A percentile compares a stretch with the other conserved stretches of the same genome.
Evolutionary conservation across 306 rosid species (phyloP).

Genomic region (Sophora flavescens): DNA sequence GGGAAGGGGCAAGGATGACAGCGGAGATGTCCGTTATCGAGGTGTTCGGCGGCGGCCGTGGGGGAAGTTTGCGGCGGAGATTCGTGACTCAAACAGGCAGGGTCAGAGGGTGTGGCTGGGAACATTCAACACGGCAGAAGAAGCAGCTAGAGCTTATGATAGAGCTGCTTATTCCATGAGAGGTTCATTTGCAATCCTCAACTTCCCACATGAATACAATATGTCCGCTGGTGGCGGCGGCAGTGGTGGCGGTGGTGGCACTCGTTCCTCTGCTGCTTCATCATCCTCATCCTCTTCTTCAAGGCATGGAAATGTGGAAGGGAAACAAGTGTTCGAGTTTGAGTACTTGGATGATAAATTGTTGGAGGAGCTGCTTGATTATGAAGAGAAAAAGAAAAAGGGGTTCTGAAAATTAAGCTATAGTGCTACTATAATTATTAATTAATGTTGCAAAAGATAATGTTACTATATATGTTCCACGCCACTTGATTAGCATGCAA

Average conservation of each 20-base stretch:
- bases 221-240: constrained; percentile 29
- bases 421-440: not conserved
- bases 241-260: constrained; percentile 23
- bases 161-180: constrained; percentile 89
- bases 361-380: constrained; percentile 87
- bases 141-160: constrained; percentile 94
- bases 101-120: constrained; percentile 88
- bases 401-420: constrained; percentile 25
- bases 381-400: constrained; percentile 55
- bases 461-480: constrained; percentile 20
- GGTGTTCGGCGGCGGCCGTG: constrained; percentile 86
- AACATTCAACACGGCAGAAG: constrained; percentile 90
- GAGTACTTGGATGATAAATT: constrained; percentile 80
- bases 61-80: constrained; percentile 97
- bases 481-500: not conserved
- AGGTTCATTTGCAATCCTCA: constrained; percentile 82
- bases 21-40: constrained; percentile 60
- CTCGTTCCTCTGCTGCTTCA: constrained; percentile 44
- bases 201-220: constrained; percentile 78
- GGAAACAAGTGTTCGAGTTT: constrained; percentile 71
- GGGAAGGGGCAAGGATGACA: constrained; percentile 48
- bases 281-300: constrained; percentile 49
- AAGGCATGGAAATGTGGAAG: constrained; percentile 41
- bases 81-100: constrained; percentile 76
- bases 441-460: constrained; percentile 6